These are phyloP conservation scores for Umbilicus rupestris DNA, from an alignment of 164 flowering plant genomes.

Conservation along the genomic window DNA sequence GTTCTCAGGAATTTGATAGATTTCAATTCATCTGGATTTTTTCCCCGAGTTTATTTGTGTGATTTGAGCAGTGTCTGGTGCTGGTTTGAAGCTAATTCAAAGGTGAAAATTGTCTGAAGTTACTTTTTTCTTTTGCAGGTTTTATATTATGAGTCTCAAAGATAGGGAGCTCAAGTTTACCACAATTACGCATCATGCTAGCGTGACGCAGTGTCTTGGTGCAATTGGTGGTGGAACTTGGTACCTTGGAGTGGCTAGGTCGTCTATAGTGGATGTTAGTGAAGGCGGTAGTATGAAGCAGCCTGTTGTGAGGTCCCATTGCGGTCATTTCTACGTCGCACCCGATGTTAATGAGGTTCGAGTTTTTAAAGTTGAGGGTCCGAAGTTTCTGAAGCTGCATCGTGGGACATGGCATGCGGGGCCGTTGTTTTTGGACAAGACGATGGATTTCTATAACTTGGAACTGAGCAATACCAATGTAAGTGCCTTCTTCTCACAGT, in stretches of 20 bases:
- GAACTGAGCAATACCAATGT: conserved; percentile 91
- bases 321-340: conserved; percentile 72
- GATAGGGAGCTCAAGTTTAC: conserved; percentile 40
- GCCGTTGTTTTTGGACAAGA: conserved; percentile 46
- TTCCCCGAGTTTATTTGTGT: neutral
- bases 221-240: conserved; percentile 70
- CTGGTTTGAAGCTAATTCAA: neutral
- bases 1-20: too few species aligned
- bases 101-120: neutral
- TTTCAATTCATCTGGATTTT: too few species aligned
- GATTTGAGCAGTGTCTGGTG: too few species aligned
- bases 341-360: conserved; percentile 55
- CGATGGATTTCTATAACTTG: conserved; percentile 81
- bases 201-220: conserved; percentile 89
- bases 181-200: conserved; percentile 80
- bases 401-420: conserved; percentile 98
- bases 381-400: conserved; percentile 75
- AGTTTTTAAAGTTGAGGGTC: conserved; percentile 58
- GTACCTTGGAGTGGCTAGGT: conserved; percentile 86
- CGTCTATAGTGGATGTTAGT: conserved; percentile 40
- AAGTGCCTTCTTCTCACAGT: conserved; percentile 18
- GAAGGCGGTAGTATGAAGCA: conserved; percentile 12
- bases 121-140: conserved; percentile 30
- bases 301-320: conserved; percentile 30
- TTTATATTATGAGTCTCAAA: conserved; percentile 71